Evolutionary conservation across 208 protist species (phyloP).

Genomic region (Acanthamoeba quina): DNA sequence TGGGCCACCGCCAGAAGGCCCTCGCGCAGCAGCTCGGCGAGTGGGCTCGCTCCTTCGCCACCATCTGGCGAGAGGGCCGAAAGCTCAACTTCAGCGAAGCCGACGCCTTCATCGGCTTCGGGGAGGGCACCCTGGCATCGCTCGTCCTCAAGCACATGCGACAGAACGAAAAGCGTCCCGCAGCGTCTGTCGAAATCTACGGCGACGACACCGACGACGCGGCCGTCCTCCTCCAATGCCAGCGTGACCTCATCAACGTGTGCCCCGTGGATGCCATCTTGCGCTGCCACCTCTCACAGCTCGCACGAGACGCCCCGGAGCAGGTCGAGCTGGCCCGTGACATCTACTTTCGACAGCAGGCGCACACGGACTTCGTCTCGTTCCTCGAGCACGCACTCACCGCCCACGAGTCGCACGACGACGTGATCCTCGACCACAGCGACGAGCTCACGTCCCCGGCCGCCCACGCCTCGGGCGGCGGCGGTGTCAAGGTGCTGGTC

Average conservation of each 20-base stretch:
- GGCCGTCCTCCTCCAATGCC: neutral
- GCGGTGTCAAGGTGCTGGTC: slow-evolving; percentile 9
- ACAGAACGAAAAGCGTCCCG: no score
- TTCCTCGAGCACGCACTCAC: neutral
- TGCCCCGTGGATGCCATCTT: slow-evolving; percentile 29
- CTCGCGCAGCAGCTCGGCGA: neutral
- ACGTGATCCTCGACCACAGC: neutral
- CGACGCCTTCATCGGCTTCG: slow-evolving; percentile 4
- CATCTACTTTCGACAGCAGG: slow-evolving; percentile 51
- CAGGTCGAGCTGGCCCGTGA: neutral
- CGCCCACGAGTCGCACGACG: neutral
- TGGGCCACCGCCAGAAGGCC: no score
- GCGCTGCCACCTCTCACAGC: neutral
- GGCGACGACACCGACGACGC: neutral
- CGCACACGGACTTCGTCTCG: slow-evolving; percentile 6
- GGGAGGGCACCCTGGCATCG: slow-evolving; percentile 20
- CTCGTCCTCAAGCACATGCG: neutral
- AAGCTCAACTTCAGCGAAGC: slow-evolving; percentile 6
- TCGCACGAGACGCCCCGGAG: neutral
- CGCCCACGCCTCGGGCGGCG: neutral
- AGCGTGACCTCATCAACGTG: neutral
- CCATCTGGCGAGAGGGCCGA: neutral
- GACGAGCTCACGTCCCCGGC: no score
- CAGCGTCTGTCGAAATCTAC: neutral
- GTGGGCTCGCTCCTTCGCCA: slow-evolving; percentile 11